A percentile compares a stretch with the other conserved stretches of the same genome.
phyloP scores from a whole-genome alignment of 2,329 filamentous ascomycete genomes.

The Laburnicola sp. region DNA sequence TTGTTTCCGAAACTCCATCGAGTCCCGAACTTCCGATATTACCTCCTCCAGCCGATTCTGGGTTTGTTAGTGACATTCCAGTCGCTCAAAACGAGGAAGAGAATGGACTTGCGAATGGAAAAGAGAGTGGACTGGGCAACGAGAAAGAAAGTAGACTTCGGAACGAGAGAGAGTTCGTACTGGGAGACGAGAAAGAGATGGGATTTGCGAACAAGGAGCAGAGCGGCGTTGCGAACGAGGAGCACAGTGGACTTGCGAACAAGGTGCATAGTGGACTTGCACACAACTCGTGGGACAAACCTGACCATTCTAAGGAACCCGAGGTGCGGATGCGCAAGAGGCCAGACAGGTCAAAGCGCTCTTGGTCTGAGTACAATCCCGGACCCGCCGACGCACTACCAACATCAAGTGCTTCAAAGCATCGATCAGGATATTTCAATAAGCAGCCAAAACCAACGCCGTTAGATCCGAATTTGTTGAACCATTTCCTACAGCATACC shows the following conservation, averaged over 20 bases:
- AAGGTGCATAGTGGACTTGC: no score
- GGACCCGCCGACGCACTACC: conserved; percentile 34
- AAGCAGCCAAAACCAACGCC: neutral
- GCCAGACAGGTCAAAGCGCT: conserved; percentile 25
- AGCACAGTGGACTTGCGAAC: no score
- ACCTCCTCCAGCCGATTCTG: conserved; percentile 66
- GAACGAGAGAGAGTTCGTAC: no score
- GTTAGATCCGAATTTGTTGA: neutral
- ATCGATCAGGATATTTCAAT: neutral
- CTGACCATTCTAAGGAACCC: neutral
- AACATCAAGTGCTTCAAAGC: conserved; percentile 30
- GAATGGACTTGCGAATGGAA: conserved; percentile 44
- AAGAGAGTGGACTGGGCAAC: conserved; percentile 22
- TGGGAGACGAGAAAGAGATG: conserved; percentile 66
- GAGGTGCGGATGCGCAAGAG: conserved; percentile 19
- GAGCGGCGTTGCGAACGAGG: no score
- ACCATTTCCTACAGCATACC: neutral
- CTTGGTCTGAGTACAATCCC: conserved; percentile 36
- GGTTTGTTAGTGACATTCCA: conserved; percentile 79
- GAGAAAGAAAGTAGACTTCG: no score
- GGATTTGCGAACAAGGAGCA: conserved; percentile 34
- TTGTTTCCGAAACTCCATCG: conserved; percentile 67
- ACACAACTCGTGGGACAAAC: neutral
- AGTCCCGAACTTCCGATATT: conserved; percentile 71
- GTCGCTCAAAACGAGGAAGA: conserved; percentile 69